phyloP scores from a whole-genome alignment of 208 protist species.

The Trypanosomatidae sp. region DNA sequence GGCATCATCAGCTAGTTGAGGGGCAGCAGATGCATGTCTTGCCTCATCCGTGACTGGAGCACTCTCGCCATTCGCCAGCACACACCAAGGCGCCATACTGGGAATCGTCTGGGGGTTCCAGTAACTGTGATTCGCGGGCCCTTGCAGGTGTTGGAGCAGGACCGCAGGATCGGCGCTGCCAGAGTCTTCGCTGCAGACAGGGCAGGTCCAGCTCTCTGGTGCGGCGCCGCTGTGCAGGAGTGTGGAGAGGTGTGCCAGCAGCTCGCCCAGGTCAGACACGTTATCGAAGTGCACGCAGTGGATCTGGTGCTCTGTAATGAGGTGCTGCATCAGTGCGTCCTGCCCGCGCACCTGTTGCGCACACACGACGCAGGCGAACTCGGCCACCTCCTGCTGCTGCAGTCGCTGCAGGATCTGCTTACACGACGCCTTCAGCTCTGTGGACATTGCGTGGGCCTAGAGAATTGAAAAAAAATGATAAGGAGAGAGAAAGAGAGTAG shows the following conservation, averaged over 20 bases:
- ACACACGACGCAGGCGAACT: conserved; percentile 61
- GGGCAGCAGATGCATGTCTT: background rate
- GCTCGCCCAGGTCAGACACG: conserved; percentile 43
- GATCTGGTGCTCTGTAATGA: conserved; percentile 42
- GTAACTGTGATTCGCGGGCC: conserved; percentile 20
- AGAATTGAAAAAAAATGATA: background rate
- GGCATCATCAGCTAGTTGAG: background rate
- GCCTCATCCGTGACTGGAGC: too few species aligned
- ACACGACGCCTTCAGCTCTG: conserved; percentile 43
- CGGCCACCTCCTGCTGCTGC: conserved; percentile 24
- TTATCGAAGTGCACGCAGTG: conserved; percentile 51
- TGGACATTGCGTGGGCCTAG: background rate
- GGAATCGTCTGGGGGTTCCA: conserved; percentile 63
- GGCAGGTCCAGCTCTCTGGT: conserved; percentile 33
- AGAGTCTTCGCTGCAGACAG: conserved; percentile 42
- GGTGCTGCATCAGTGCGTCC: conserved; percentile 60
- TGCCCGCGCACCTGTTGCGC: conserved; percentile 36
- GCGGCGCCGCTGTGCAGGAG: conserved; percentile 6
- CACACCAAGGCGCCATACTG: conserved; percentile 37
- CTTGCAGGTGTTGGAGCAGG: conserved; percentile 28
- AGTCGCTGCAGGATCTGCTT: conserved; percentile 53
- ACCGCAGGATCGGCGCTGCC: background rate
- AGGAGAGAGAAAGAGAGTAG: background rate
- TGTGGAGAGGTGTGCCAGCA: conserved; percentile 37
- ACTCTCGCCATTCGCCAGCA: too few species aligned